These are phyloP conservation scores for Plasmodium vivax DNA, from an alignment of 169 alveolate species.

Conservation along the genomic window DNA sequence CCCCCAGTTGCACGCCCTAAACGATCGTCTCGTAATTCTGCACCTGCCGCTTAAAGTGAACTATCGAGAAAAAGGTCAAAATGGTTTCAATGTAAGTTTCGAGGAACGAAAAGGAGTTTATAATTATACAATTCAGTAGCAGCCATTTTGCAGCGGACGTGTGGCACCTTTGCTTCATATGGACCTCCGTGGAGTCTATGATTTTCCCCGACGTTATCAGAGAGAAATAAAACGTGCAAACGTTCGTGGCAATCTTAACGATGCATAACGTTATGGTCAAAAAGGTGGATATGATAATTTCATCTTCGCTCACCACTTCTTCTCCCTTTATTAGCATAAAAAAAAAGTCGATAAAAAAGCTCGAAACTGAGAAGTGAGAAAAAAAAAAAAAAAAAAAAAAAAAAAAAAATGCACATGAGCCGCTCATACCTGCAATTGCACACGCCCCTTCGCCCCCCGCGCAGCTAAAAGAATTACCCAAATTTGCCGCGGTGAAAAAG, in stretches of 20 bases:
- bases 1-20: background rate
- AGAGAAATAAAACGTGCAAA: constrained; percentile 24
- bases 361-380: constrained; percentile 21
- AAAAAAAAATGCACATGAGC: background rate
- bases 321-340: constrained; percentile 43
- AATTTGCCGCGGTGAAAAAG: constrained; percentile 24
- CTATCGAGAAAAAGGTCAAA: constrained; percentile 45
- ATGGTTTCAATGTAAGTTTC: constrained; percentile 52
- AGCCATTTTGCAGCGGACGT: constrained; percentile 30
- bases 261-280: constrained; percentile 38
- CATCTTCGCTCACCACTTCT: constrained; percentile 71
- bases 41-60: constrained; percentile 48
- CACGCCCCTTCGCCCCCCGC: background rate
- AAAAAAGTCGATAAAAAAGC: constrained; percentile 53
- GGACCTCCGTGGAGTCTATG: constrained; percentile 6
- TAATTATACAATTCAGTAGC: constrained; percentile 4
- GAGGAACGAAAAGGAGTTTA: constrained; percentile 27
- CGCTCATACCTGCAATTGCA: background rate
- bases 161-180: constrained; percentile 31
- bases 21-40: constrained; percentile 57
- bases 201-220: background rate
- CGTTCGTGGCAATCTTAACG: constrained; percentile 23
- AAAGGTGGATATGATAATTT: constrained; percentile 32
- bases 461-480: constrained; percentile 9
- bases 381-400: background rate